phyloP scores from a whole-genome alignment of 345 rosid species.

The Alliaria petiolata region DNA sequence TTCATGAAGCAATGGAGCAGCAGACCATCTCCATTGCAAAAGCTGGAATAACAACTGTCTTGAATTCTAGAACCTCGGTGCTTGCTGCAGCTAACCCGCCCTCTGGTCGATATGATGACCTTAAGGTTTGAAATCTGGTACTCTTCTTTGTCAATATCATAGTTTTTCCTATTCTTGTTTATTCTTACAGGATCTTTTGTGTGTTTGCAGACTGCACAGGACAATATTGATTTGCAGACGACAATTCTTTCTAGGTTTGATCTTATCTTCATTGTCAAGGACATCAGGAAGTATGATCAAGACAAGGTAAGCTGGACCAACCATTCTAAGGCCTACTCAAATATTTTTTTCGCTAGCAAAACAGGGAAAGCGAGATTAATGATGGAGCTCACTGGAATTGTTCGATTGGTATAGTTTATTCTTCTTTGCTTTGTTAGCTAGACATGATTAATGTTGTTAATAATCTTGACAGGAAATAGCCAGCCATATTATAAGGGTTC shows the following conservation, averaged over 20 bases:
- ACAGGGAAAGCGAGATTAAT: not conserved
- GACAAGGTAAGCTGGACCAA: slow-evolving; percentile 60
- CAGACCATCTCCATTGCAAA: slow-evolving; percentile 99
- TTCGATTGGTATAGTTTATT: not conserved
- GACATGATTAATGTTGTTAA: slow-evolving; percentile 6
- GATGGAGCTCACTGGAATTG: not conserved
- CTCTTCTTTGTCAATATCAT: not conserved
- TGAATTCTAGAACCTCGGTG: slow-evolving; percentile 94
- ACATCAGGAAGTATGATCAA: slow-evolving; percentile 74
- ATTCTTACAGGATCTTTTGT: not conserved
- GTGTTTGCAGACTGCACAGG: slow-evolving; percentile 61
- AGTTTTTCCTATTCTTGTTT: not conserved
- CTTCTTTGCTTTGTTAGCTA: not conserved
- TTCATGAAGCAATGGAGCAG: slow-evolving; percentile 99
- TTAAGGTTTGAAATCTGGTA: slow-evolving; percentile 49
- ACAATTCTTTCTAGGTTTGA: slow-evolving; percentile 96
- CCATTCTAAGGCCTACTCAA: not conserved
- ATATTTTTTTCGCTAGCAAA: not conserved
- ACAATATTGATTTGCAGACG: slow-evolving; percentile 93
- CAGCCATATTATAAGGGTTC: slow-evolving; percentile 87
- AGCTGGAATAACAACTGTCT: slow-evolving; percentile 98
- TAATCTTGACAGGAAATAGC: slow-evolving; percentile 65
- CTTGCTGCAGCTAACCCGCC: slow-evolving; percentile 99
- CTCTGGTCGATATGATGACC: slow-evolving; percentile 97
- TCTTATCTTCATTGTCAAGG: slow-evolving; percentile 92